These are phyloP conservation scores for Gypsophila paniculata DNA, from an alignment of 179 eudicot species.

Conservation along the genomic window DNA sequence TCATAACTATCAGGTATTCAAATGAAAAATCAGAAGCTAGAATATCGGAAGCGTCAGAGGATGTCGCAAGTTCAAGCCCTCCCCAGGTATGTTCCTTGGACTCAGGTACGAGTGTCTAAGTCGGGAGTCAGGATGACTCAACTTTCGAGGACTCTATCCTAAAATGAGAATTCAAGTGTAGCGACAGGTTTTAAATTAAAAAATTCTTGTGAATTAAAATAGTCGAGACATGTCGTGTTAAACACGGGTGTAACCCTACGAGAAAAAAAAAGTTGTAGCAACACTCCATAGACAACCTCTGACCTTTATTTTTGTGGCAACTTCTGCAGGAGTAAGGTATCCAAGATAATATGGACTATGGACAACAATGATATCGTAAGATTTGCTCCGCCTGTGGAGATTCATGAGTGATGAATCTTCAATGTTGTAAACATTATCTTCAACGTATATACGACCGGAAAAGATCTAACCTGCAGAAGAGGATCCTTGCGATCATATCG, in stretches of 20 bases:
- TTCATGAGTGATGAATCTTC: slow-evolving; percentile 3
- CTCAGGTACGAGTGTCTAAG: neutral
- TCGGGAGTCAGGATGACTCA: neutral
- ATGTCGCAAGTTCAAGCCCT: slow-evolving; percentile 31
- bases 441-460: too few species aligned
- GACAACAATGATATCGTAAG: too few species aligned
- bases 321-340: slow-evolving; percentile 23
- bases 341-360: too few species aligned
- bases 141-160: neutral
- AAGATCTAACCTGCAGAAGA: neutral
- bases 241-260: too few species aligned
- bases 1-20: slow-evolving; percentile 41
- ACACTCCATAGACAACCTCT: too few species aligned
- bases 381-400: too few species aligned
- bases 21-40: slow-evolving; percentile 68
- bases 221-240: neutral
- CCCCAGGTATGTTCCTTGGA: slow-evolving; percentile 31
- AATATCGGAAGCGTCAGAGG: slow-evolving; percentile 38
- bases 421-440: neutral
- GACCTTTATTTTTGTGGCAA: slow-evolving; percentile 3
- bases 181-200: neutral
- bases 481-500: slow-evolving; percentile 17
- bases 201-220: neutral
- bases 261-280: too few species aligned
- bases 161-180: too few species aligned